phyloP scores from a whole-genome alignment of 2,329 filamentous ascomycete genomes.

The Whalleya microplaca region DNA sequence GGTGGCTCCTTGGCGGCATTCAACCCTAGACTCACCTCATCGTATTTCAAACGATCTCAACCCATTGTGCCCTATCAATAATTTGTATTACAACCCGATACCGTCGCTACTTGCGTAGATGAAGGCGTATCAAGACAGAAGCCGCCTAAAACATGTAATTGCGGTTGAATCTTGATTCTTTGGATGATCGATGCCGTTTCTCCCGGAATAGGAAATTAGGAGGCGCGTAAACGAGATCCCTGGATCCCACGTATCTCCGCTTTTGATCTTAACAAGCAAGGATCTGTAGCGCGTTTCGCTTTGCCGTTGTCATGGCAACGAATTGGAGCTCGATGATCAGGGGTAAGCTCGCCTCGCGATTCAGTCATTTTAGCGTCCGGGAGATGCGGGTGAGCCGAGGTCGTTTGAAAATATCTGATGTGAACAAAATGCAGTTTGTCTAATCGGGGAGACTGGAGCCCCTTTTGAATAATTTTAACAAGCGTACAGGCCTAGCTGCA shows the following conservation, averaged over 20 bases:
- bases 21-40: neutral
- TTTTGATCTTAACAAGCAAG: conserved; percentile 18
- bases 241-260: conserved; percentile 25
- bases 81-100: neutral
- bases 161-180: neutral
- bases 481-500: neutral
- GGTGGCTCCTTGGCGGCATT: neutral
- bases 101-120: neutral
- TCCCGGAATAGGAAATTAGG: conserved; percentile 7
- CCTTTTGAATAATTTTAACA: conserved; percentile 22
- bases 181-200: neutral
- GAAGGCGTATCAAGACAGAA: neutral
- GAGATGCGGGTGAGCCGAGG: conserved; percentile 7
- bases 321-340: conserved; percentile 29
- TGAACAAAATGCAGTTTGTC: conserved; percentile 13
- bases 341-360: conserved; percentile 25
- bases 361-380: conserved; percentile 9
- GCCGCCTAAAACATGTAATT: conserved; percentile 17
- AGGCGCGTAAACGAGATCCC: conserved; percentile 22
- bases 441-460: conserved; percentile 7
- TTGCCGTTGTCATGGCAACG: conserved; percentile 33
- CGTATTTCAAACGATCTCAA: neutral
- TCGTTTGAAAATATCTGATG: conserved; percentile 2
- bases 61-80: neutral
- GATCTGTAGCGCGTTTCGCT: conserved; percentile 23